A percentile compares a stretch with the other conserved stretches of the same genome.
Evolutionary conservation across 768 basidiomycete species (phyloP).

Genomic region (Pholiota molesta): DNA sequence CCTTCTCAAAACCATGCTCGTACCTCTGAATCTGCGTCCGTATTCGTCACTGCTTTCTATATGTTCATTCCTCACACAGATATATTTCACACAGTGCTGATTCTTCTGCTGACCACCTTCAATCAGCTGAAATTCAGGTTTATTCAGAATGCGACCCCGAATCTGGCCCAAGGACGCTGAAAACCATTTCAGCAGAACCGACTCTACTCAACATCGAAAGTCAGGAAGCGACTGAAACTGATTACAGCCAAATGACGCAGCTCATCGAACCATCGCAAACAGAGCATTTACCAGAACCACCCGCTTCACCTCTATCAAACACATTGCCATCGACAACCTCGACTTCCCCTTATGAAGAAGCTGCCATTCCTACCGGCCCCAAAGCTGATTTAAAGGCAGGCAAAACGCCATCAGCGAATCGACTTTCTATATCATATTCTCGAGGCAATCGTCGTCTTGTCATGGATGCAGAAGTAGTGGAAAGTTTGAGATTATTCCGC

Average conservation of each 20-base stretch:
- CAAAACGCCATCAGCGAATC: constrained; percentile 72
- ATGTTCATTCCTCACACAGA: constrained; percentile 39
- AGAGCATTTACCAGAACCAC: constrained; percentile 62
- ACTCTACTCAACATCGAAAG: constrained; percentile 53
- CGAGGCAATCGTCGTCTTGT: constrained; percentile 85
- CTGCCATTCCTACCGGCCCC: constrained; percentile 33
- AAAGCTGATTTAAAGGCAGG: constrained; percentile 41
- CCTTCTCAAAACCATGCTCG: constrained; percentile 32
- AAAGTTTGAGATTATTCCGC: constrained; percentile 78
- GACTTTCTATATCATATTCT: constrained; percentile 95
- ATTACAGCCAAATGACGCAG: constrained; percentile 23
- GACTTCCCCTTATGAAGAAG: constrained; percentile 50
- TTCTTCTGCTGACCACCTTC: constrained; percentile 49
- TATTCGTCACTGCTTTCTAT: constrained; percentile 45
- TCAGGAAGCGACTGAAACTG: constrained; percentile 27
- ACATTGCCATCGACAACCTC: constrained; percentile 45
- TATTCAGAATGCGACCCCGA: constrained; percentile 23
- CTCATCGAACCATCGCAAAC: constrained; percentile 25
- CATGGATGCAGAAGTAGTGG: constrained; percentile 86
- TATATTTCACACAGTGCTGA: constrained; percentile 44
- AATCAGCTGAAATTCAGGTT: constrained; percentile 48
- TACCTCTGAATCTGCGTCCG: constrained; percentile 49
- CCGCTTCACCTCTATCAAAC: constrained; percentile 58
- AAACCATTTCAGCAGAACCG: constrained; percentile 51
- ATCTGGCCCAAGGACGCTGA: constrained; percentile 35